These are phyloP conservation scores for Solanum chmielewskii DNA, from an alignment of 257 asterid genomes.

Conservation along the genomic window DNA sequence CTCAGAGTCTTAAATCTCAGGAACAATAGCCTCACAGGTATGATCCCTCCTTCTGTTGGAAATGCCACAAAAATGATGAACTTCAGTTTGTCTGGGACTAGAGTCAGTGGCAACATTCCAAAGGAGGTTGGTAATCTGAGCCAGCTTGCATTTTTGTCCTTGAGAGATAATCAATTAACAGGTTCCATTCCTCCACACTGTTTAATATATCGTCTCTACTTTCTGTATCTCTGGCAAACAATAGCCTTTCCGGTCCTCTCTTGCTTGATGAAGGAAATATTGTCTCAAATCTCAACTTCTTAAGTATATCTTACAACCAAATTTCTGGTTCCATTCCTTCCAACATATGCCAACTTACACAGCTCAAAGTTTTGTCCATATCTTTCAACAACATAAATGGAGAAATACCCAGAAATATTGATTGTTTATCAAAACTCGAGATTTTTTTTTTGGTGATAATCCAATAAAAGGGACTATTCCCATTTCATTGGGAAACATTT, in stretches of 20 bases:
- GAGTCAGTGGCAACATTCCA: not conserved
- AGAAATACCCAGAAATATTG: too few species aligned
- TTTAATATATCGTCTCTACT: not conserved
- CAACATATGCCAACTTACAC: not conserved
- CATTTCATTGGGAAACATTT: not conserved
- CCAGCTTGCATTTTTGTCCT: fast-evolving
- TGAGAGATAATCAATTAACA: fast-evolving
- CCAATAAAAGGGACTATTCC: not conserved
- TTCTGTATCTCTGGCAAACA: fast-evolving
- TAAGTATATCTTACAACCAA: not conserved
- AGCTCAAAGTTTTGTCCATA: too few species aligned
- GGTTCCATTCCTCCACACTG: not conserved
- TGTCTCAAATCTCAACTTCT: not conserved
- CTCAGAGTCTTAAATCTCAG: not conserved
- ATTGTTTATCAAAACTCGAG: not conserved
- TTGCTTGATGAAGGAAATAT: not conserved
- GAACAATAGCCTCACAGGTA: not conserved
- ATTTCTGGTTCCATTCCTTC: not conserved
- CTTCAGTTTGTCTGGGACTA: not conserved
- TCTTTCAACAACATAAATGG: too few species aligned
- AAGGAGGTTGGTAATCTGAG: not conserved
- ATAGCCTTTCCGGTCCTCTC: not conserved
- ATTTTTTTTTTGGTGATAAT: fast-evolving
- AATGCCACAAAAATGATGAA: not conserved
- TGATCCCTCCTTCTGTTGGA: not conserved